phyloP scores from a whole-genome alignment of 2,329 filamentous ascomycete genomes.

The Venturia pyrina region DNA sequence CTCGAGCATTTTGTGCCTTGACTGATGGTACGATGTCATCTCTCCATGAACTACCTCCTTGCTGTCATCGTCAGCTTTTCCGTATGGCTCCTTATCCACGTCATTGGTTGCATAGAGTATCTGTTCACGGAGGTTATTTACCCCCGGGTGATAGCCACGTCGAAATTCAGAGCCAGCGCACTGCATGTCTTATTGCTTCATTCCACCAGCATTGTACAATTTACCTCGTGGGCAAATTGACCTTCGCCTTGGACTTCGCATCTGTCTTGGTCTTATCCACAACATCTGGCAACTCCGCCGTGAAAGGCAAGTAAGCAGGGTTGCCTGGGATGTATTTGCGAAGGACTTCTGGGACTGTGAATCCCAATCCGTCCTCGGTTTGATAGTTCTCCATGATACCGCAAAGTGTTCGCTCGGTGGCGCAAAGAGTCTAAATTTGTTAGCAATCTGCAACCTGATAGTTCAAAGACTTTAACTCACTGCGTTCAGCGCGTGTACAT shows the following conservation, averaged over 20 bases:
- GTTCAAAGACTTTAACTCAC: constrained; percentile 79
- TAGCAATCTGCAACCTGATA: constrained; percentile 78
- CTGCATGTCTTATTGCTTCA: neutral
- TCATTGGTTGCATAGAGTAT: neutral
- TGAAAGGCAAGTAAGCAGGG: constrained; percentile 80
- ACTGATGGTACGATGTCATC: neutral
- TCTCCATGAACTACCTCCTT: neutral
- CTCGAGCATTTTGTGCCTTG: neutral
- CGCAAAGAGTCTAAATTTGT: constrained; percentile 67
- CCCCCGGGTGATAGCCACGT: neutral
- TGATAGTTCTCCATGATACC: constrained; percentile 97
- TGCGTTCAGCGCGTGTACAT: constrained; percentile 86
- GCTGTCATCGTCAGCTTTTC: neutral
- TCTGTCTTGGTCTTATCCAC: constrained; percentile 19
- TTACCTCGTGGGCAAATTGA: neutral
- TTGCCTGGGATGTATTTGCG: constrained; percentile 84
- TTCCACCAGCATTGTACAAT: neutral
- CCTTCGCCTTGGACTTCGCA: constrained; percentile 15
- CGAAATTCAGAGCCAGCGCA: neutral
- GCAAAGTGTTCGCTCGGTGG: constrained; percentile 79
- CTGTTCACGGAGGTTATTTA: neutral
- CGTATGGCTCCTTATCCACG: neutral
- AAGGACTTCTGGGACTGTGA: constrained; percentile 71
- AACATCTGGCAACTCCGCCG: constrained; percentile 49
- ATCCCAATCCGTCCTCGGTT: constrained; percentile 69